Base-by-base conservation (phyloP, 108 stramenopile species). In the Parietichytrium sp. region DNA sequence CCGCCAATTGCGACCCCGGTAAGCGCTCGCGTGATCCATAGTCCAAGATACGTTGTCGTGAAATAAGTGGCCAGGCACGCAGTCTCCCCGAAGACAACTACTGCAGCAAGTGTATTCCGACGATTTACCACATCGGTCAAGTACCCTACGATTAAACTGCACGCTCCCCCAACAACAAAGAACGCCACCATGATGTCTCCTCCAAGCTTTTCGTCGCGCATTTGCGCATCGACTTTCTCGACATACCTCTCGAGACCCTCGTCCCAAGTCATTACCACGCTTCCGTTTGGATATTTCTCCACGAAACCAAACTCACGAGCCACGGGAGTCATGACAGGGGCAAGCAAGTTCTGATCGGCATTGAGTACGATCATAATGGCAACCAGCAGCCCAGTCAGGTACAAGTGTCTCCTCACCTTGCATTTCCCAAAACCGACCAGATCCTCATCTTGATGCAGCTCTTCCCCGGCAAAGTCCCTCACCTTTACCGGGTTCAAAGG, bases 221-320 rank as follows among this genome's bases (percentile, higher is more conserved):
- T 15, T 23, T 53, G 27, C 6, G 27, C 52, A 15, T 53, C 52
- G 1, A 53, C 52, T 1, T 27, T 29, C 27, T 23, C 52, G n/a
- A 53, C 2, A 29, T 13, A 53, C 20, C 6, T 29, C 27, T 53
- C 52, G 52, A 53, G 52, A 29, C 29, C 52, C 52, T 53, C 52
- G 29, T 53, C 52, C 27, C 29, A 53, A 8, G 25, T 29, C 12
- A 29, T 53, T 8, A 53, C 29, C 27, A 53, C 52, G 52, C 27
- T 53, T 23, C 52, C 52, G 52, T 53, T 53, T 23, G 52, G 18
- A 29, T 53, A 53, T 15, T 53, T 53, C 15, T 53, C 52, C 15
- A 53, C 52, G 29, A 53, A 53, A 29, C 52, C 52, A 53, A 53
- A 53, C 20, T 53, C 52, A 29, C 52, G 52, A 23, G 52, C 52